Evolutionary conservation across 257 asterid genomes (phyloP).

Genomic region (Scutellaria baicalensis): DNA sequence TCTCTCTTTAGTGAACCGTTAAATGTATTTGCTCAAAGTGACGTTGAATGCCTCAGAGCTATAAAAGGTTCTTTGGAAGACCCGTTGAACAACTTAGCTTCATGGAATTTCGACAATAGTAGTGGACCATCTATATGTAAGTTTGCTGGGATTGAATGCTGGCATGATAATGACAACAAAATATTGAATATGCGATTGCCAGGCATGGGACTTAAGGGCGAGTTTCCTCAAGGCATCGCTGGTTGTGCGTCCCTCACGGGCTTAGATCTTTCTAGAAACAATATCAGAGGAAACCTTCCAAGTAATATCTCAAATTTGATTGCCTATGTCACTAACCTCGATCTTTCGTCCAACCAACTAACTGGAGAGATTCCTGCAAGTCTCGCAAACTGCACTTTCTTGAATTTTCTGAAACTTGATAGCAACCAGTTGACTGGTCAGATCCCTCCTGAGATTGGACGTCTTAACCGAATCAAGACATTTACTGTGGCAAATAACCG

Average conservation of each 20-base stretch:
- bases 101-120: conserved; percentile 53
- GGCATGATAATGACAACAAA: conserved; percentile 64
- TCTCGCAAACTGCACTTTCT: conserved; percentile 48
- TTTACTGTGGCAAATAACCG: conserved; percentile 29
- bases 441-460: conserved; percentile 34
- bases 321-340: conserved; percentile 32
- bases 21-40: conserved; percentile 35
- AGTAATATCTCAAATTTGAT: conserved; percentile 35
- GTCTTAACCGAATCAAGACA: conserved; percentile 22
- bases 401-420: conserved; percentile 47
- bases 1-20: conserved; percentile 22
- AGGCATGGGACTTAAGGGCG: conserved; percentile 64
- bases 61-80: conserved; percentile 39
- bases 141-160: conserved; percentile 61
- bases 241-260: conserved; percentile 59
- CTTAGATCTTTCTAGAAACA: conserved; percentile 67
- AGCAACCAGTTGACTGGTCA: conserved; percentile 42
- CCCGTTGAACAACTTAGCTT: conserved; percentile 36
- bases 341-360: conserved; percentile 61
- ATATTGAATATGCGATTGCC: conserved; percentile 50
- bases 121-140: conserved; percentile 52
- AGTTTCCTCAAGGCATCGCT: conserved; percentile 52
- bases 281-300: conserved; percentile 48
- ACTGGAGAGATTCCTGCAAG: conserved; percentile 54
- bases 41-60: conserved; percentile 53